phyloP scores from a whole-genome alignment of 192 early-diverging fungal genomes.

The Rhizoclosmatium globosum region DNA sequence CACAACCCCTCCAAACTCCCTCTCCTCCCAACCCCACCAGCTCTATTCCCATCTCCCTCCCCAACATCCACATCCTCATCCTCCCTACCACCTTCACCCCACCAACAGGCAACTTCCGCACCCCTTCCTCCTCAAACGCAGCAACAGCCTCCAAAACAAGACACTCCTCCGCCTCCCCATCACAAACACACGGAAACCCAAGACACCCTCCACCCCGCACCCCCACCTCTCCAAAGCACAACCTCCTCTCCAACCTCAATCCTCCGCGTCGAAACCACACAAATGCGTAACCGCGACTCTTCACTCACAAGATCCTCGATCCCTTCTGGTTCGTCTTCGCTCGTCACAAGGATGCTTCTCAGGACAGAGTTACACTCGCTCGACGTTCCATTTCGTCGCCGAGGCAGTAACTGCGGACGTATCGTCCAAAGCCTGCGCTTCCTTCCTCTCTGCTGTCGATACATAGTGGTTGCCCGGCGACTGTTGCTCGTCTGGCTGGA shows the following conservation, averaged over 20 bases:
- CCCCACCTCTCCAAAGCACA: conserved; percentile 33
- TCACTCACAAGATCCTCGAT: not conserved
- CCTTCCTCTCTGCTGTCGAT: conserved; percentile 51
- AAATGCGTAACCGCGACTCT: conserved; percentile 40
- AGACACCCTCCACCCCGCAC: no score
- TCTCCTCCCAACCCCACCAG: not conserved
- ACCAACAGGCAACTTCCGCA: not conserved
- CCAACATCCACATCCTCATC: not conserved
- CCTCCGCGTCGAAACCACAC: conserved; percentile 41
- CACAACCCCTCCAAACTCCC: not conserved
- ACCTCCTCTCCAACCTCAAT: conserved; percentile 47
- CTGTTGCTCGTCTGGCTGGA: conserved; percentile 14
- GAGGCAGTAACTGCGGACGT: conserved; percentile 46
- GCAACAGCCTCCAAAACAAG: conserved; percentile 3
- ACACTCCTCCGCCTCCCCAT: conserved; percentile 35
- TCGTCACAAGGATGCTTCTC: conserved; percentile 39
- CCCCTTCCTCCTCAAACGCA: conserved; percentile 2
- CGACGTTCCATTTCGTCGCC: conserved; percentile 14
- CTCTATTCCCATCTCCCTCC: not conserved
- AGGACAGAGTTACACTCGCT: conserved; percentile 43
- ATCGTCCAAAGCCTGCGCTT: conserved; percentile 41
- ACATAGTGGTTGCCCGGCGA: conserved; percentile 3
- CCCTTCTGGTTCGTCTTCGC: conserved; percentile 30
- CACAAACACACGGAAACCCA: conserved; percentile 47
- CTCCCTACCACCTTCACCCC: no score